phyloP scores from a whole-genome alignment of 805 yeast genomes.

The Cyberlindnera sargentensis region DNA sequence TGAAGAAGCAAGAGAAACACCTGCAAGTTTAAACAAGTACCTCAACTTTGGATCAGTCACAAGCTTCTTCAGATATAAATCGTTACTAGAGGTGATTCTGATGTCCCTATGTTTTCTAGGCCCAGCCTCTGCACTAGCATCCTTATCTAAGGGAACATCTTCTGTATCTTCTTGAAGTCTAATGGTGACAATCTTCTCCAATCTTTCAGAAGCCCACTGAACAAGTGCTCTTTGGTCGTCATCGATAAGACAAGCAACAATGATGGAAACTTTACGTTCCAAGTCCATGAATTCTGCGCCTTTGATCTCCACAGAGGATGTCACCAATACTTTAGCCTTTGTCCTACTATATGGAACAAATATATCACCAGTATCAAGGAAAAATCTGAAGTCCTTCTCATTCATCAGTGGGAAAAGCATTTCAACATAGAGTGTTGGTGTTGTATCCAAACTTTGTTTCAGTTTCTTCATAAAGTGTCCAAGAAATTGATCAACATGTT shows the following conservation, averaged over 20 bases:
- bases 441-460: conserved; percentile 37
- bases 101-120: conserved; percentile 3
- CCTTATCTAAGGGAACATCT: conserved; percentile 7
- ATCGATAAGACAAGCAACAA: conserved; percentile 42
- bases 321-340: conserved; percentile 9
- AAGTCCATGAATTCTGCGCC: conserved; percentile 22
- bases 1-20: conserved; percentile 36
- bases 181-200: conserved; percentile 26
- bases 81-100: conserved; percentile 16
- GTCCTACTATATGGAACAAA: conserved; percentile 7
- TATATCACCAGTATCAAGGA: conserved; percentile 52
- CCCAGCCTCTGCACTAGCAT: conserved; percentile 4
- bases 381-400: conserved; percentile 41
- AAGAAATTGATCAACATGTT: conserved; percentile 59
- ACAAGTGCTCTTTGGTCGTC: conserved; percentile 37
- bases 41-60: conserved; percentile 44
- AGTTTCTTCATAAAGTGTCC: conserved; percentile 57
- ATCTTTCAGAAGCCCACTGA: conserved; percentile 35
- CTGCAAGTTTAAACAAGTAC: conserved; percentile 38
- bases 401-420: conserved; percentile 55
- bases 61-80: conserved; percentile 22
- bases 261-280: conserved; percentile 43
- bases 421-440: conserved; percentile 55
- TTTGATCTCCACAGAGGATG: conserved; percentile 23
- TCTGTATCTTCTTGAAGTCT: conserved; percentile 16